Base-by-base conservation (phyloP, 768 basidiomycete species). In the Xerocomellus amylosporus region DNA sequence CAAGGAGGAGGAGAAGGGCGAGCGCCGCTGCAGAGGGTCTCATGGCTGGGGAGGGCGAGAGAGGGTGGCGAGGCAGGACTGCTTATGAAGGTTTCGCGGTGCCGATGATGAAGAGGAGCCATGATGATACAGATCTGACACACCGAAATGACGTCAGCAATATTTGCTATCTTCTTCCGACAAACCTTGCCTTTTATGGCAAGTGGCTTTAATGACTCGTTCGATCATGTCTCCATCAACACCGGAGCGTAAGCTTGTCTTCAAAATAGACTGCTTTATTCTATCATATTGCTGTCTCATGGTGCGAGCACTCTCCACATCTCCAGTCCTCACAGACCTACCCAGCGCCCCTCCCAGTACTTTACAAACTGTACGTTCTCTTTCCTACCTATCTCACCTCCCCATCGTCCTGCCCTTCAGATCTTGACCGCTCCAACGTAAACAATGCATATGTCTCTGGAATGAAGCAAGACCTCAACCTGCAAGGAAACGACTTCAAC, bases 371-470 rank as follows among this genome's bases (percentile, higher is more conserved):
- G 84, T 86, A 59, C 45, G 76, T 67, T 19, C 20, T 28, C 13
- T 36, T 4, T 20, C 15, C 8, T 7, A 22, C 12, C 14, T 8
- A n/a, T 22, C 2, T 22, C 2, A 1, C 19, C 12, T 26, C 22
- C 26, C 33, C 31, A 58, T 43, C 30, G 2, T 5, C 46, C 7
- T 4, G 24, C 24, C 24, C 5, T 12, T 7, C 58, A 87, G 84
- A 87, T 68, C 74, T 88, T 20, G 85, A 87, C 66, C 73, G 85
- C 52, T 84, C 85, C 31, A 87, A 87, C 67, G 73, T 88, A 28
- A 75, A 76, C 59, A 89, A 89, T 68, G 87, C 87, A 12, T 88
- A 87, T 67, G 84, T 87, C n/a, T 87, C 85, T 5, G 87, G 87
- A 7, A 87, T 90, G 86, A 83, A 78, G 56, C 84, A 88, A 67